Evolutionary conservation across 495 filamentous ascomycete species (phyloP).

Genomic region (Durotheca rogersii): DNA sequence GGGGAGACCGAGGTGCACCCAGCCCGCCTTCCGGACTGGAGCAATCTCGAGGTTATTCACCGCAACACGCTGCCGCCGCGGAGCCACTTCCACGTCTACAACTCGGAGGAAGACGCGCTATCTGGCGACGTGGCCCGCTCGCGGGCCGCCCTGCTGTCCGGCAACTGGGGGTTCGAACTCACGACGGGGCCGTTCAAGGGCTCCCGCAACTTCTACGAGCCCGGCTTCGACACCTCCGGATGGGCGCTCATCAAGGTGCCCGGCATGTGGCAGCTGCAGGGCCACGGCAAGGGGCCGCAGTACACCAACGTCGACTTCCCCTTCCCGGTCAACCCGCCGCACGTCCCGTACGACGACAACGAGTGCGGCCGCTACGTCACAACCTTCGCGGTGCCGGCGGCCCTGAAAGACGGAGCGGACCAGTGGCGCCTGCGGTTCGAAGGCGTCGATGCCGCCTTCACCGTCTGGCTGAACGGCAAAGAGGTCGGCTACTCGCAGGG

Average conservation of each 20-base stretch:
- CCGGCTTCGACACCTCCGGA: constrained; percentile 32
- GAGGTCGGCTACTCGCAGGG: constrained; percentile 69
- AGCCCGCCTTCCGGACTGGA: constrained; percentile 54
- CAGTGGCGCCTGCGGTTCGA: constrained; percentile 63
- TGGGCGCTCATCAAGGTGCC: constrained; percentile 65
- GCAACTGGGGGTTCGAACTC: constrained; percentile 59
- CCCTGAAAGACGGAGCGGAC: constrained; percentile 40
- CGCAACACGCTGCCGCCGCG: constrained; percentile 64
- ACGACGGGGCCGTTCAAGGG: constrained; percentile 52
- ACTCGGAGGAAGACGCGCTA: constrained; percentile 19
- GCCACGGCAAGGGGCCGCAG: constrained; percentile 60
- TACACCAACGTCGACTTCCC: constrained; percentile 68
- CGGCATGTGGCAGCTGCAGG: constrained; percentile 71
- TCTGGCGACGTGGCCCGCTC: constrained; percentile 35
- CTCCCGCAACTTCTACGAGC: constrained; percentile 43
- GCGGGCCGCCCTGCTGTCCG: constrained; percentile 52
- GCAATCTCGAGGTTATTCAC: constrained; percentile 61
- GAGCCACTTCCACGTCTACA: constrained; percentile 48
- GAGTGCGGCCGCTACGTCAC: constrained; percentile 64
- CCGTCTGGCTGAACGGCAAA: constrained; percentile 64
- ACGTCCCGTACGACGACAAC: constrained; percentile 62
- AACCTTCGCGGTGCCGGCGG: constrained; percentile 45
- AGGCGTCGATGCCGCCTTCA: constrained; percentile 69
- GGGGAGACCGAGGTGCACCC: constrained; percentile 24
- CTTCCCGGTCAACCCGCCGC: constrained; percentile 61